phyloP scores from a whole-genome alignment of 306 rosid species.

The Herpetospermum pedunculosum region DNA sequence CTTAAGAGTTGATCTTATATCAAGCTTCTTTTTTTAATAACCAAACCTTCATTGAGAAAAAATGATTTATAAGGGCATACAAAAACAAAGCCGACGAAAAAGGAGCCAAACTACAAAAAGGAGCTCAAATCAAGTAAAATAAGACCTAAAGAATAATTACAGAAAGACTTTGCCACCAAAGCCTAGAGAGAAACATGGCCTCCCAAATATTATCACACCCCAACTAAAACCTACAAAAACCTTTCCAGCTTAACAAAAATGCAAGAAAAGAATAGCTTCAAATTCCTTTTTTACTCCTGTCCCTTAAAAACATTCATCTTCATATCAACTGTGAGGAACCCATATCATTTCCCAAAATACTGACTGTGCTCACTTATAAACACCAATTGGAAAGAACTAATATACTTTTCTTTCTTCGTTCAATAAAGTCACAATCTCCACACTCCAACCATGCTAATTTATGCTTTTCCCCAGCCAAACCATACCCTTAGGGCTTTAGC shows the following conservation, averaged over 20 bases:
- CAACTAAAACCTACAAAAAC: no score
- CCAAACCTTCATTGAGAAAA: no score
- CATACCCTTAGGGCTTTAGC: neutral
- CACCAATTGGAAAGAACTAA: neutral
- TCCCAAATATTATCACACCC: no score
- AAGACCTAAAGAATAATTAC: no score
- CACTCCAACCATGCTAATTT: neutral
- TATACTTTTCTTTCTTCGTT: neutral
- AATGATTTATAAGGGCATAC: no score
- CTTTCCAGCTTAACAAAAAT: neutral
- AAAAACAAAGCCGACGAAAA: no score
- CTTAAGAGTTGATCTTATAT: neutral
- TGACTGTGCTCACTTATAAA: neutral
- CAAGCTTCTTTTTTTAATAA: neutral
- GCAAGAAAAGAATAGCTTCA: neutral
- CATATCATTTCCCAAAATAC: neutral
- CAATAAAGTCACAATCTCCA: neutral
- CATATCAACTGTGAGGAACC: neutral
- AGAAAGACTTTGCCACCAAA: no score
- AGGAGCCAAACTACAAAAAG: no score
- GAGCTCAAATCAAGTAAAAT: no score
- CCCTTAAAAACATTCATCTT: neutral
- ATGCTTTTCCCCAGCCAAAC: neutral
- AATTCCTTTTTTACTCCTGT: neutral
- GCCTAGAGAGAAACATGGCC: no score